These are phyloP conservation scores for Neotropicomus parvogracilis DNA, from an alignment of 1,284 basidiomycete species.

Conservation along the genomic window DNA sequence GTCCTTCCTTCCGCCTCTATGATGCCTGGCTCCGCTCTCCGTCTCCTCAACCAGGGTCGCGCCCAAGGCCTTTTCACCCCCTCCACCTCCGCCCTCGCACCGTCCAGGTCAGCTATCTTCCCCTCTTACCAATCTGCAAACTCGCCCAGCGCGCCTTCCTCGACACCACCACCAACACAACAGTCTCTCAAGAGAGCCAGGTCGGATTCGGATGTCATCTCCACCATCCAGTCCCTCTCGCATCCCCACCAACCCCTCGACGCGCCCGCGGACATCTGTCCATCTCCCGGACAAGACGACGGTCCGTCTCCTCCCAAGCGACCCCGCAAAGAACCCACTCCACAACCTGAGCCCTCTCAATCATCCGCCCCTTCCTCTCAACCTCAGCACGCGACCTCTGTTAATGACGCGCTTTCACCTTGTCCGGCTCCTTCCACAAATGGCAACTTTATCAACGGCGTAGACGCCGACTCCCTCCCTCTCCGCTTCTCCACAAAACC, in stretches of 20 bases:
- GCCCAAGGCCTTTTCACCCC: conserved; percentile 83
- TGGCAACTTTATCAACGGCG: conserved; percentile 33
- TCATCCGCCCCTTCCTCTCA: conserved; percentile 18
- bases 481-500: conserved; percentile 71
- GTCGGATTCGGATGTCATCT: conserved; percentile 42
- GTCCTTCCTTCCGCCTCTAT: conserved; percentile 72
- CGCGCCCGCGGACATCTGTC: conserved; percentile 44
- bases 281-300: conserved; percentile 46
- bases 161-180: conserved; percentile 54
- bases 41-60: conserved; percentile 76
- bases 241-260: conserved; percentile 34
- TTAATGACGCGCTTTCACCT: conserved; percentile 23
- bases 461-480: conserved; percentile 39
- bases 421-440: conserved; percentile 34
- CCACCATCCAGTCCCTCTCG: conserved; percentile 15
- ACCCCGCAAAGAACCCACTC: conserved; percentile 52
- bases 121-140: conserved; percentile 41
- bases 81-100: conserved; percentile 55
- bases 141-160: conserved; percentile 43
- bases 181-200: conserved; percentile 45
- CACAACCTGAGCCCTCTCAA: conserved; percentile 26
- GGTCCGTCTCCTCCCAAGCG: conserved; percentile 65
- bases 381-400: conserved; percentile 14
- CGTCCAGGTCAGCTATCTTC: conserved; percentile 37
- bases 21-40: conserved; percentile 75